phyloP scores from a whole-genome alignment of 2,329 filamentous ascomycete genomes.

The Tricladium varicosporioides region DNA sequence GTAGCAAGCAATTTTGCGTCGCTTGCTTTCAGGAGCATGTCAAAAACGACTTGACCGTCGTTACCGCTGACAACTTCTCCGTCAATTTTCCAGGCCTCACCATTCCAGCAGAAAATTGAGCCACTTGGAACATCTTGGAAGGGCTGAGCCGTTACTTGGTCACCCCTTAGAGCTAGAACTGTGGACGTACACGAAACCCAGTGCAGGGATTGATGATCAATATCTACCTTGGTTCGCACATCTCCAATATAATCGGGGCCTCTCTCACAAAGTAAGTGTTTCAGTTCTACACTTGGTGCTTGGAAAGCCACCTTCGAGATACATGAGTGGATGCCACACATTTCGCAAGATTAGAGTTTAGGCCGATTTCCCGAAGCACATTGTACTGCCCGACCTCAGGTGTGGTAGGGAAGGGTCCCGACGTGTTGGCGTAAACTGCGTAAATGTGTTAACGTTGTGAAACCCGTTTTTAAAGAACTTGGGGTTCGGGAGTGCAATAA shows the following conservation, averaged over 20 bases:
- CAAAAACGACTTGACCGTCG: conserved; percentile 71
- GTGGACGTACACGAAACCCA: conserved; percentile 72
- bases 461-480: background rate
- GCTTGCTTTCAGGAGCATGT: conserved; percentile 47
- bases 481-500: background rate
- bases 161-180: conserved; percentile 85
- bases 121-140: conserved; percentile 54
- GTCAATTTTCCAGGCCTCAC: conserved; percentile 82
- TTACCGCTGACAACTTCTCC: conserved; percentile 64
- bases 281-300: conserved; percentile 38
- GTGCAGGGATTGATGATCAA: conserved; percentile 32
- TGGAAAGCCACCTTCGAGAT: conserved; percentile 40
- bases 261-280: conserved; percentile 49
- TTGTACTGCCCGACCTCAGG: background rate
- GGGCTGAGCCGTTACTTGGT: conserved; percentile 69
- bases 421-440: background rate
- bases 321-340: conserved; percentile 61
- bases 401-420: background rate
- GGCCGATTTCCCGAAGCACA: background rate
- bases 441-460: background rate
- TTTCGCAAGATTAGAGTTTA: conserved; percentile 29
- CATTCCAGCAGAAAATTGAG: conserved; percentile 91
- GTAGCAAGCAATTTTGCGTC: conserved; percentile 17
- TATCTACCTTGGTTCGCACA: conserved; percentile 34
- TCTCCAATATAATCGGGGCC: conserved; percentile 59